A percentile compares a stretch with the other conserved stretches of the same genome.
Conservation (phyloP, 2,329 filamentous ascomycete genomes). For the Macroventuria anomochaeta region DNA sequence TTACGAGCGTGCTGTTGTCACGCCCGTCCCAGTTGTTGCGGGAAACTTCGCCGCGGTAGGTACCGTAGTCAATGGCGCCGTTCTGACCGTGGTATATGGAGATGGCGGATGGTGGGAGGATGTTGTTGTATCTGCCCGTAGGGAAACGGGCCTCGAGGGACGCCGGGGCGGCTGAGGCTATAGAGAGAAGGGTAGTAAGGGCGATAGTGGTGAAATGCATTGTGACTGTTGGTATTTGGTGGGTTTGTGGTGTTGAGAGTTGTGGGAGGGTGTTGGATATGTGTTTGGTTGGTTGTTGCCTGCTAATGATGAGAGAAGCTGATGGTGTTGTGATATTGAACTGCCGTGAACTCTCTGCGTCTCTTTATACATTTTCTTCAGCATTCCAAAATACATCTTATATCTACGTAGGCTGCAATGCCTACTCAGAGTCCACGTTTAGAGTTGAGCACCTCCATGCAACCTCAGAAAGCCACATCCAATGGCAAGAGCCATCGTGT, state of each 20-base stretch:
- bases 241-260: not conserved
- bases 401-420: not conserved
- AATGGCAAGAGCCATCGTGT: not conserved
- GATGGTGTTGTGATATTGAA: not conserved
- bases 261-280: not conserved
- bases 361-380: not conserved
- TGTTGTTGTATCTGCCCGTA: slow-evolving; percentile 1
- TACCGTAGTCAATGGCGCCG: slow-evolving; percentile 19
- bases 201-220: slow-evolving; percentile 18
- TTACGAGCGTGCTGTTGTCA: slow-evolving; percentile 23
- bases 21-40: slow-evolving; percentile 12
- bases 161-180: slow-evolving; percentile 13
- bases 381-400: not conserved
- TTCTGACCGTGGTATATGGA: slow-evolving; percentile 16
- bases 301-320: not conserved
- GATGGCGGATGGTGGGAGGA: slow-evolving; percentile 15
- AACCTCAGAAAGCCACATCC: not conserved
- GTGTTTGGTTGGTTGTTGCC: not conserved
- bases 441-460: not conserved
- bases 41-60: slow-evolving; percentile 13
- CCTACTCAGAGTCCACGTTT: not conserved
- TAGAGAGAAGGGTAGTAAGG: slow-evolving; percentile 15
- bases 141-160: slow-evolving; percentile 10
- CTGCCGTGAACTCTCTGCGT: no score
- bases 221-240: not conserved